phyloP scores from a whole-genome alignment of 2,329 filamentous ascomycete genomes.

The Drechslerella stenobrocha region DNA sequence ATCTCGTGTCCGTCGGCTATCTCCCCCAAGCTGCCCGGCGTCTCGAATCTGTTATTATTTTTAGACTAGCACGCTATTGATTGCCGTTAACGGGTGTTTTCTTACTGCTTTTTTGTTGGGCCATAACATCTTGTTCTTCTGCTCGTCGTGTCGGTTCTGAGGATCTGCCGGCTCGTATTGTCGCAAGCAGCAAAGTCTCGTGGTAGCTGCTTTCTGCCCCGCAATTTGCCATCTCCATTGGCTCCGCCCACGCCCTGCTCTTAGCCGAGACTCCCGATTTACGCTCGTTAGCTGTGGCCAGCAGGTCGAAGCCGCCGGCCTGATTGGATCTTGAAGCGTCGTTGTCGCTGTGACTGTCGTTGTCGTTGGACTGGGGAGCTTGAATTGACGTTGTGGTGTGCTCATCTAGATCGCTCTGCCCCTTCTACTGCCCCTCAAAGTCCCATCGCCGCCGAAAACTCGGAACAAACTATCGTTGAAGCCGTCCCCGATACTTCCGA shows the following conservation, averaged over 20 bases:
- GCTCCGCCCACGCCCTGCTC: slow-evolving; percentile 2
- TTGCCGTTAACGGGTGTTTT: neutral
- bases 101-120: neutral
- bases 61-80: slow-evolving; percentile 1
- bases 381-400: slow-evolving; percentile 18
- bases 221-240: slow-evolving; percentile 16
- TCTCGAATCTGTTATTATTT: neutral
- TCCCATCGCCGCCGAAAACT: neutral
- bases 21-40: neutral
- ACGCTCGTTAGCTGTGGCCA: slow-evolving; percentile 34
- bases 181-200: slow-evolving; percentile 17
- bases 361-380: slow-evolving; percentile 6
- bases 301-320: slow-evolving; percentile 27
- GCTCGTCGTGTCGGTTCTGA: slow-evolving; percentile 2
- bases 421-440: slow-evolving; percentile 4
- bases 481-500: neutral
- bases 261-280: slow-evolving; percentile 36
- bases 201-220: slow-evolving; percentile 4
- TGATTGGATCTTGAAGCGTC: slow-evolving; percentile 21
- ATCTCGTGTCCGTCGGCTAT: neutral
- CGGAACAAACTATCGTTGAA: neutral
- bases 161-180: slow-evolving; percentile 9
- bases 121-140: slow-evolving; percentile 1
- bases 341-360: slow-evolving; percentile 12
- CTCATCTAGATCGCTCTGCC: slow-evolving; percentile 12